Evolutionary conservation across 345 rosid genomes (phyloP).

Genomic region (Rhizophora apiculata): DNA sequence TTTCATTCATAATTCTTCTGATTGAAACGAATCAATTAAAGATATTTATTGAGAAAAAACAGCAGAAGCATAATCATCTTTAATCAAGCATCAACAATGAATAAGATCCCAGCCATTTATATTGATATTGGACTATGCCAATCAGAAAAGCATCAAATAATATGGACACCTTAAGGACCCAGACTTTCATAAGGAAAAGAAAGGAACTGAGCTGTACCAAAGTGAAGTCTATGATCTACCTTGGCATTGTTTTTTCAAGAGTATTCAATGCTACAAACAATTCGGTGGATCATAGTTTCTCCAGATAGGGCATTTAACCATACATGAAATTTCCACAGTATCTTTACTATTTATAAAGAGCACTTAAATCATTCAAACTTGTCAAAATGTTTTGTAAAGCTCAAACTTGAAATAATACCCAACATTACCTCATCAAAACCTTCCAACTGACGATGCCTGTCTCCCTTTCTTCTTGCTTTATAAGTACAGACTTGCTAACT

Average conservation of each 20-base stretch:
- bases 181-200: neutral
- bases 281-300: too few relatives aligned
- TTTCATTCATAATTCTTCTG: too few relatives aligned
- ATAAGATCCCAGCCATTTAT: neutral
- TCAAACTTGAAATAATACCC: neutral
- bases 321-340: too few relatives aligned
- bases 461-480: constrained; percentile 95
- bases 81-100: neutral
- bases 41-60: neutral
- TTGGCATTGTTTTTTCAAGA: too few relatives aligned
- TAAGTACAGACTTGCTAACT: constrained; percentile 78
- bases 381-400: neutral
- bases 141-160: neutral
- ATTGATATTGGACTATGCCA: neutral
- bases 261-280: too few relatives aligned
- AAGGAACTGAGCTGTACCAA: neutral
- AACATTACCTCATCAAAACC: constrained; percentile 64
- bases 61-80: neutral
- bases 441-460: constrained; percentile 85
- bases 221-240: neutral
- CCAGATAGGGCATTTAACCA: too few relatives aligned
- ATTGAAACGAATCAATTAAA: neutral
- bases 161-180: neutral
- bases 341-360: neutral
- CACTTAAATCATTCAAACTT: neutral